phyloP scores from a whole-genome alignment of 2,329 filamentous ascomycete species.

The Fusarium keratoplasticum region DNA sequence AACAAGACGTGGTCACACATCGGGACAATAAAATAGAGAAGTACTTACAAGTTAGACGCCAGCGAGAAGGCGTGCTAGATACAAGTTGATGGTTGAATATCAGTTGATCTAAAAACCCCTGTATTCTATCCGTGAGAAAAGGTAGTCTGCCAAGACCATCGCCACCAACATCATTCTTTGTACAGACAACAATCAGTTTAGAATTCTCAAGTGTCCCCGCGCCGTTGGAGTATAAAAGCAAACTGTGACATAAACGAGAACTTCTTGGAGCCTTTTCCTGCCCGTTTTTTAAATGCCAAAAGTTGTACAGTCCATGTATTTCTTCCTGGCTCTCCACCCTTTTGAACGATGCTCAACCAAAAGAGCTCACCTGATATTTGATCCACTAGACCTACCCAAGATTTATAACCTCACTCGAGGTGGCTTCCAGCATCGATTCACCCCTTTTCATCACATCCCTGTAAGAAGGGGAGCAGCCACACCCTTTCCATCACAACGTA shows the following conservation, averaged over 20 bases:
- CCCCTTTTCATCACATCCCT: not conserved
- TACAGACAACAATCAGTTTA: not conserved
- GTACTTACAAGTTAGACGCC: not conserved
- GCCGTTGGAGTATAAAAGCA: not conserved
- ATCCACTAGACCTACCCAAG: not conserved
- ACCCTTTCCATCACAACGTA: not conserved
- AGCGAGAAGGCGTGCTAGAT: not conserved
- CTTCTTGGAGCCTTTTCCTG: not conserved
- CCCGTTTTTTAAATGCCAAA: not conserved
- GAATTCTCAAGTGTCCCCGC: not conserved
- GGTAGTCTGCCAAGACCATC: not conserved
- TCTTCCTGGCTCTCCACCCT: not conserved
- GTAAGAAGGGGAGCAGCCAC: no score
- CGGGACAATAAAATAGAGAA: not conserved
- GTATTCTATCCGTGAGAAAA: not conserved
- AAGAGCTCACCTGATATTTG: not conserved
- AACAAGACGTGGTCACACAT: not conserved
- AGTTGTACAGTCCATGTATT: not conserved
- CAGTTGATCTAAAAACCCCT: not conserved
- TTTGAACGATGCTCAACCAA: not conserved
- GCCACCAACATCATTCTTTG: not conserved
- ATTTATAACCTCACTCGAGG: not conserved
- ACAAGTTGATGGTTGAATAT: not conserved
- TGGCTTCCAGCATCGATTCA: not conserved
- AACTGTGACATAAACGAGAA: not conserved